Evolutionary conservation across 495 filamentous ascomycete species (phyloP), one percentile per base, ranked within the genome.

Genomic region (Gamarada debralockiae): DNA sequence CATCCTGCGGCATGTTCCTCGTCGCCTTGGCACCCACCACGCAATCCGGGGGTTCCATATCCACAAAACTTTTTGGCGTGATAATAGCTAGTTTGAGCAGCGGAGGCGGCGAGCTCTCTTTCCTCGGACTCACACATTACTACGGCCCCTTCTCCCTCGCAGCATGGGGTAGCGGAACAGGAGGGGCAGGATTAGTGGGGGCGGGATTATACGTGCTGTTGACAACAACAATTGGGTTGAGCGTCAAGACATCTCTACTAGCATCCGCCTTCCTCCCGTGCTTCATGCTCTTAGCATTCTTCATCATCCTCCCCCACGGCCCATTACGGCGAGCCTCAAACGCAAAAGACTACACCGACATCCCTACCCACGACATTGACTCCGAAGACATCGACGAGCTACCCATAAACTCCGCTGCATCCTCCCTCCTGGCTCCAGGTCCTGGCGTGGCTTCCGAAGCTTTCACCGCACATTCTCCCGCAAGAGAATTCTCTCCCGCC

Each of bases 111-210:
- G 93, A 97, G 72, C 68, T 96, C 40, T 91, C 85, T 58, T 96
- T 98, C 62, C 68, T 98, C 14, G 85, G 89, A 3, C 65, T 98
- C 59, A 96, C 93, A 22, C 93, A 98, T 65, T 96, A 84, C 67
- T 97, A 97, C 57, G 93, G 93, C 0, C 81, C 77, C n/a, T 88
- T 89, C 65, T 92, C 89, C 58, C 72, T 97, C 38, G 93, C 92
- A 3, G 83, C 89, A 12, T 98, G 93, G 93, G 85, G 90, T 0
- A 92, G 85, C 60, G 93, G 93, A 0, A 97, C 93, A 0, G 93
- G 93, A 3, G 93, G 83, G 0, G 93, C 93, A 1, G 93, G 93
- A 1, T 63, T 98, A 57, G 70, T 92, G 5, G 93, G 93, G 1
- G 88, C 92, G 7, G 92, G 90, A 1, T 70, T 90, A 29, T 98